Conservation (phyloP, 163 green algal genomes). For the Coccomyxa subellipsoidea region DNA sequence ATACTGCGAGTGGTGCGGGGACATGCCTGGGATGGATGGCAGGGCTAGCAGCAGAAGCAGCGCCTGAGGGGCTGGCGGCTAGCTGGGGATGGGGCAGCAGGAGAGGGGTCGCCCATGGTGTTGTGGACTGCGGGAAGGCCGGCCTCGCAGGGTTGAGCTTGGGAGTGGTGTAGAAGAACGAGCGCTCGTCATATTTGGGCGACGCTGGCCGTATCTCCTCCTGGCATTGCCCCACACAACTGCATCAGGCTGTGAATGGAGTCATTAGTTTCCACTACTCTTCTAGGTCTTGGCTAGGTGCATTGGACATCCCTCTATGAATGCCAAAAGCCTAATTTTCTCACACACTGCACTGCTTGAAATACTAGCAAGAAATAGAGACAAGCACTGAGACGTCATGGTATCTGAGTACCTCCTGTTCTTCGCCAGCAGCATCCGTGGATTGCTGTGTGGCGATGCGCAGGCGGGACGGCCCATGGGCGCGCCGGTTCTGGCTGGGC, state of each 20-base stretch:
- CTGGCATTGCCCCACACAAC: conserved; percentile 5
- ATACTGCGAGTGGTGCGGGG: no score
- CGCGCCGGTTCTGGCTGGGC: background rate
- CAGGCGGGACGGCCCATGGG: background rate
- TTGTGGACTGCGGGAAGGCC: background rate
- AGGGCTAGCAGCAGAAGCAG: background rate
- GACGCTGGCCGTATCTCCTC: conserved; percentile 49
- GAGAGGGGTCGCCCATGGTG: background rate
- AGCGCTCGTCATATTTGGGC: conserved; percentile 85
- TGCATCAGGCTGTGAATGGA: background rate
- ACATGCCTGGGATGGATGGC: background rate
- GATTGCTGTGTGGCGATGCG: background rate
- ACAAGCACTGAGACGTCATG: no score
- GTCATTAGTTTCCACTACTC: no score
- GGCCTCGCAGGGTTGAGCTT: background rate
- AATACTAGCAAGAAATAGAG: no score
- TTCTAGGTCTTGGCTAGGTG: no score
- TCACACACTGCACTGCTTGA: no score
- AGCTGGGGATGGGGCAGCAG: background rate
- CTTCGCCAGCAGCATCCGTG: background rate
- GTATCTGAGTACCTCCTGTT: no score
- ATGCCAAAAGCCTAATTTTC: no score
- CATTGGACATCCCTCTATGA: no score
- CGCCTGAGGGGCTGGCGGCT: background rate
- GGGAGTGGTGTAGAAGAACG: conserved; percentile 63